These are phyloP conservation scores for Gossypium trilobum DNA, from an alignment of 441 rosid genomes.

Conservation along the genomic window DNA sequence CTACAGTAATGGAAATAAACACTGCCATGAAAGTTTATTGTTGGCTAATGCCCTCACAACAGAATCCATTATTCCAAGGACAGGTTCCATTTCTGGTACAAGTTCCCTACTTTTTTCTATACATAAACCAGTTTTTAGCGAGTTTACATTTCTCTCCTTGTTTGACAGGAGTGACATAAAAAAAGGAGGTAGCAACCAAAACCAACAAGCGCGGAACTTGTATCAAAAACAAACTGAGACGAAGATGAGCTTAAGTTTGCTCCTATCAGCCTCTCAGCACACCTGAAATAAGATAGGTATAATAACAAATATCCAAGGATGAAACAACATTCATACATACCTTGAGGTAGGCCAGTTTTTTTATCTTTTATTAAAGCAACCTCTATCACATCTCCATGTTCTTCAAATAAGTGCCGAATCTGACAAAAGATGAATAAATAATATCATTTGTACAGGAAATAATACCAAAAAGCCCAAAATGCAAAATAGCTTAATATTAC, in stretches of 20 bases:
- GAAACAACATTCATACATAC: slow-evolving; percentile 45
- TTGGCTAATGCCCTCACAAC: slow-evolving; percentile 40
- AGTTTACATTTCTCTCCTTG: slow-evolving; percentile 51
- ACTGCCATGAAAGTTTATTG: slow-evolving; percentile 36
- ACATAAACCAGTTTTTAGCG: slow-evolving; percentile 43
- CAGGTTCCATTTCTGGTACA: slow-evolving; percentile 33
- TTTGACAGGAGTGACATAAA: slow-evolving; percentile 40
- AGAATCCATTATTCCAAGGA: slow-evolving; percentile 45
- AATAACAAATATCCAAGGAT: slow-evolving; percentile 32
- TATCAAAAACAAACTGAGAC: slow-evolving; percentile 68
- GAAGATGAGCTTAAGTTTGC: slow-evolving; percentile 79
- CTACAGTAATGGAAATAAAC: slow-evolving; percentile 43
- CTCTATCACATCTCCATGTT: slow-evolving; percentile 84
- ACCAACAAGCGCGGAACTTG: slow-evolving; percentile 61
- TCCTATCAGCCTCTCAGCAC: slow-evolving; percentile 86
- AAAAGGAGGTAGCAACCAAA: slow-evolving; percentile 45
- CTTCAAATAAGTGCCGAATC: slow-evolving; percentile 84
- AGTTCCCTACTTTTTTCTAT: slow-evolving; percentile 35
- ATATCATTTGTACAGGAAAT: neutral
- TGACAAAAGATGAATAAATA: slow-evolving; percentile 23
- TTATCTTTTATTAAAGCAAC: slow-evolving; percentile 95
- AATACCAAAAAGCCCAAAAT: slow-evolving; percentile 4
- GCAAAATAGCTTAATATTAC: neutral
- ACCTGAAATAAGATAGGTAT: slow-evolving; percentile 64
- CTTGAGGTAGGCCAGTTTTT: slow-evolving; percentile 96